Evolutionary conservation across 2,329 filamentous ascomycete genomes (phyloP).

Genomic region (Beauveria caledonica): DNA sequence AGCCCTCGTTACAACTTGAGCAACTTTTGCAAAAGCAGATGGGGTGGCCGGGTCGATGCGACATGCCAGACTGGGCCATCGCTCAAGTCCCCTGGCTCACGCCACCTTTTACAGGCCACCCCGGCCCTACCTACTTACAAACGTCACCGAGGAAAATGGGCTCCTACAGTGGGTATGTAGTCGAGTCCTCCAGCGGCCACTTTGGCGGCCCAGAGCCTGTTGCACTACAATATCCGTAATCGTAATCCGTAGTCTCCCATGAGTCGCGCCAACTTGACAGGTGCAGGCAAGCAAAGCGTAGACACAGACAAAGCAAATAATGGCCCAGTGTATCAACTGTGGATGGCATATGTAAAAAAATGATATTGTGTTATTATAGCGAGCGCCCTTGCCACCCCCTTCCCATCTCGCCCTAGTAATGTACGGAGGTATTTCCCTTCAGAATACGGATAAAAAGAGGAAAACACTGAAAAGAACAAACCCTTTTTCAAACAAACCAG

Average conservation of each 20-base stretch:
- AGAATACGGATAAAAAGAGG: not conserved
- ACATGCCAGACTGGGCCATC: conserved; percentile 10
- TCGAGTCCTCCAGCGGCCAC: not conserved
- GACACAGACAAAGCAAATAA: not conserved
- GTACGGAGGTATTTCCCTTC: too few species aligned
- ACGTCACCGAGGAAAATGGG: not conserved
- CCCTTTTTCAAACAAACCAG: not conserved
- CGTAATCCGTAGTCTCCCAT: not conserved
- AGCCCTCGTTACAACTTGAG: not conserved
- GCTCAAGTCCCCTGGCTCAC: conserved; percentile 1
- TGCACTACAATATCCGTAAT: too few species aligned
- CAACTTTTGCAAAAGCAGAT: too few species aligned
- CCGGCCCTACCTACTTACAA: conserved; percentile 9
- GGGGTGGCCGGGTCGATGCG: conserved; percentile 4
- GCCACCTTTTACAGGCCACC: not conserved
- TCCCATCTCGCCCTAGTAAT: not conserved
- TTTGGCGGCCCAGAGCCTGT: not conserved
- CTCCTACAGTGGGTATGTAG: too few species aligned
- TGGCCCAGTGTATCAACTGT: too few species aligned
- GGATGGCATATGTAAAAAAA: not conserved
- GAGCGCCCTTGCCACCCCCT: not conserved
- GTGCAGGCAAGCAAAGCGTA: not conserved
- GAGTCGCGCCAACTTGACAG: not conserved
- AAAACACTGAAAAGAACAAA: conserved; percentile 5
- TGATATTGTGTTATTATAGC: not conserved